Evolutionary conservation across 768 basidiomycete genomes (phyloP), one percentile per base, ranked within the genome.

Genomic region (Pleurotus citrinopileatus): DNA sequence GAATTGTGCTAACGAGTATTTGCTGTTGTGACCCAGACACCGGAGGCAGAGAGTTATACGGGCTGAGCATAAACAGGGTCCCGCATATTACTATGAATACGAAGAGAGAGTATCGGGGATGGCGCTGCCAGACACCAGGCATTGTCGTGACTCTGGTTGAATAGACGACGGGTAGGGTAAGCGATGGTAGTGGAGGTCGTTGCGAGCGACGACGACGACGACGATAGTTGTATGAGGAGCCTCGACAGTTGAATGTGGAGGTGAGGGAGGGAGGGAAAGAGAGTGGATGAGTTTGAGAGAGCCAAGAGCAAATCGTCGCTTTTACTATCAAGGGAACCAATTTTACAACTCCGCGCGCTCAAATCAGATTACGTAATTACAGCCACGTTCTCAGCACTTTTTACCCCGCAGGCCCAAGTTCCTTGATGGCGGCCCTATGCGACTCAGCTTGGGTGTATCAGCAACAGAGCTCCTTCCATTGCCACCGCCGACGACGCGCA

Each of bases 41-140:
- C 5, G 47, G 34, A 26, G 62, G 59, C 32, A 65, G 60, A 10
- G 65, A 54, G 43, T 67, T 65, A 47, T 70, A 68, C 25, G 73
- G 70, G 50, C 67, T 65, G 53, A 82, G 72, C n/a, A 83, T 60
- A 61, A 78, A 79, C 62, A 81, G 63, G 17, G 81, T 74, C 42
- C 69, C 65, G 45, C 72, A 56, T 40, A 81, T 71, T 36, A 73
- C 66, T 54, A 74, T 43, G 29, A 73, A 64, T 45, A 80, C 65
- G 60, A 74, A 63, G 55, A 81, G 55, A 54, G 72, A 64, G 66
- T 82, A 83, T 59, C 80, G 76, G 25, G 82, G 82, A 62, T 83
- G 80, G 54, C 79, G 73, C 54, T 65, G 61, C 64, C 67, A 71
- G 34, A 68, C 57, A n/a, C 55, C 58, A 43, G 68, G 57, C 67